Conservation (phyloP, 192 early-diverging fungal species). For the Gryganskiella cystojenkinii region DNA sequence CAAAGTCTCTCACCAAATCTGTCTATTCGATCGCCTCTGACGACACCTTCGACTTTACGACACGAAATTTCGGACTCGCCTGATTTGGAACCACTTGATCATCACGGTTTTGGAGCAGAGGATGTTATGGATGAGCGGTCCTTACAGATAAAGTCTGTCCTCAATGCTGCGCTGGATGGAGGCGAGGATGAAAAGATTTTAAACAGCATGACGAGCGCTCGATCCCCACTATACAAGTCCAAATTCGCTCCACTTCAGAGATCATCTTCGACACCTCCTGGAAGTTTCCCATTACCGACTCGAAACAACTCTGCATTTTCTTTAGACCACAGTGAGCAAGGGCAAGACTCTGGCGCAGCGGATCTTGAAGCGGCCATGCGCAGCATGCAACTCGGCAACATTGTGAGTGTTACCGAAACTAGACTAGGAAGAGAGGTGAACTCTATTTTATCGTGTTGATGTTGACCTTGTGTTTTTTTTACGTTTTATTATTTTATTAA, state of each 20-base stretch:
- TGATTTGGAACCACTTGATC: background rate
- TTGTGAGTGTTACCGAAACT: background rate
- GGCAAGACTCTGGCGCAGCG: background rate
- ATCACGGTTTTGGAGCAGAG: background rate
- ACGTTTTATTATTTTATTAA: background rate
- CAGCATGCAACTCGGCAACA: slow-evolving; percentile 18
- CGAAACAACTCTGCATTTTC: slow-evolving; percentile 10
- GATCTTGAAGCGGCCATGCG: slow-evolving; percentile 27
- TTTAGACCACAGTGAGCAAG: too few species aligned
- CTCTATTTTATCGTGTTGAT: background rate
- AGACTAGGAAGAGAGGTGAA: background rate
- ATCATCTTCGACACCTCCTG: slow-evolving; percentile 27
- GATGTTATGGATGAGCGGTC: slow-evolving; percentile 30
- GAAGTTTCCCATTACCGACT: background rate
- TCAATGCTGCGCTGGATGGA: slow-evolving; percentile 27
- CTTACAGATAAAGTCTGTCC: slow-evolving; percentile 25
- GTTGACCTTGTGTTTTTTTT: background rate
- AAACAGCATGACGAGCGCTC: slow-evolving; percentile 6
- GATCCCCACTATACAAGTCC: slow-evolving; percentile 24
- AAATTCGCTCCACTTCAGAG: slow-evolving; percentile 41
- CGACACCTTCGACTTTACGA: slow-evolving; percentile 16
- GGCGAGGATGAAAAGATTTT: slow-evolving; percentile 27
- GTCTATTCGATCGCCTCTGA: slow-evolving; percentile 19
- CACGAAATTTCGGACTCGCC: slow-evolving; percentile 26
- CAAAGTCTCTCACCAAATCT: slow-evolving; percentile 15